Evolutionary conservation across 2,329 filamentous ascomycete genomes (phyloP).

Genomic region (Chaetomium strumarium): DNA sequence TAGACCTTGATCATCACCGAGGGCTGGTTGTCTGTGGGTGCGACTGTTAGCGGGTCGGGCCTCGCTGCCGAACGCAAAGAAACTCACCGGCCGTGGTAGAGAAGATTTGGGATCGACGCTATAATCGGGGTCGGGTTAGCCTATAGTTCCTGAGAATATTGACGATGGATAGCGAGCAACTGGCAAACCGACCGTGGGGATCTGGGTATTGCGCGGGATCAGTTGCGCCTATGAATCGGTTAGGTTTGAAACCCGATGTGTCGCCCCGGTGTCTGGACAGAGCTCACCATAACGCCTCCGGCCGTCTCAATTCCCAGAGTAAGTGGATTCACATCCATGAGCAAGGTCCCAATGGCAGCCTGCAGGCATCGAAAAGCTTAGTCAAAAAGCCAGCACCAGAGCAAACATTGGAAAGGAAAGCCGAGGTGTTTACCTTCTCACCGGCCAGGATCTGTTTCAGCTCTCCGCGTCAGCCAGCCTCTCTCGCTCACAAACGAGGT

Average conservation of each 20-base stretch:
- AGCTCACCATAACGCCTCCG: constrained; percentile 69
- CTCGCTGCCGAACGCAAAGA: neutral
- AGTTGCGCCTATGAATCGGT: constrained; percentile 60
- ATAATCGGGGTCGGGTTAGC: neutral
- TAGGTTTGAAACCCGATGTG: neutral
- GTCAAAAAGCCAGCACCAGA: constrained; percentile 46
- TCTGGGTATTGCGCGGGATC: constrained; percentile 89
- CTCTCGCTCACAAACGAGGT: neutral
- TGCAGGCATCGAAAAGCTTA: constrained; percentile 49
- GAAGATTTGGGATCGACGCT: constrained; percentile 93
- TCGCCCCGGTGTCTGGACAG: neutral
- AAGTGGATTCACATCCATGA: constrained; percentile 95
- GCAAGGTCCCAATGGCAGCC: constrained; percentile 67
- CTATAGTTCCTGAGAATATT: neutral
- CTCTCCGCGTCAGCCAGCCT: neutral
- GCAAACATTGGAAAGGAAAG: too few species aligned
- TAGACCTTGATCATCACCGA: constrained; percentile 92
- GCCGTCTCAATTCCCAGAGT: constrained; percentile 97
- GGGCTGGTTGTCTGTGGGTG: constrained; percentile 74
- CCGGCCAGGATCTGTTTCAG: constrained; percentile 16
- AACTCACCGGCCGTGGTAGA: constrained; percentile 69
- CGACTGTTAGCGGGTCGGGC: neutral
- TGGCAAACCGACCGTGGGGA: constrained; percentile 57
- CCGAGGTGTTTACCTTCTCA: constrained; percentile 28
- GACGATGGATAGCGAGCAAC: neutral